phyloP scores from a whole-genome alignment of 306 rosid genomes.

The Aeschynomene evenia region DNA sequence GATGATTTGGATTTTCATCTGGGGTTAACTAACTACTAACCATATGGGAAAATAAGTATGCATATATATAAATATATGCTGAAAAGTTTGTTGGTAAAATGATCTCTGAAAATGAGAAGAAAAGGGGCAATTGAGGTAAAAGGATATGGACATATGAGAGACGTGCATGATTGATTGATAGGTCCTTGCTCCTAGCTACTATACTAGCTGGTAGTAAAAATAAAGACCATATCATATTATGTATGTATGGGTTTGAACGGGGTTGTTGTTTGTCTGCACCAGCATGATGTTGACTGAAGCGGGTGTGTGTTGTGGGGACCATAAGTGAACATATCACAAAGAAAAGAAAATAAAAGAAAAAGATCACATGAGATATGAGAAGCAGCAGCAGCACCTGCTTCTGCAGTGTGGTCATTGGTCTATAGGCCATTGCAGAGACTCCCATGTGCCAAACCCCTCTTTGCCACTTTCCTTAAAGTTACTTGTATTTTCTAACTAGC shows the following conservation, averaged over 20 bases:
- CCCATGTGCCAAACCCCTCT: slow-evolving; percentile 41
- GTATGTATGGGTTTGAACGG: not conserved
- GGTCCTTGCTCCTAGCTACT: too few relatives aligned
- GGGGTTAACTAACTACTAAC: too few relatives aligned
- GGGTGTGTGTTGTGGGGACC: slow-evolving; percentile 34
- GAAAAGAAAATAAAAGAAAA: too few relatives aligned
- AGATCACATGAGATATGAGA: slow-evolving; percentile 27
- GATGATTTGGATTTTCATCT: too few relatives aligned
- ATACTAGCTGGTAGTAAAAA: not conserved
- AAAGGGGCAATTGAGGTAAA: slow-evolving; percentile 1
- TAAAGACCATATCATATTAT: too few relatives aligned
- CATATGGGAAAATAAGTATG: not conserved
- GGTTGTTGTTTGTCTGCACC: not conserved
- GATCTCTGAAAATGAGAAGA: not conserved
- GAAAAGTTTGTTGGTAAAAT: slow-evolving; percentile 1
- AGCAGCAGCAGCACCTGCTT: not conserved
- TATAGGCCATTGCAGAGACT: not conserved
- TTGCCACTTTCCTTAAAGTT: not conserved
- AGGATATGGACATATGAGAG: slow-evolving; percentile 10
- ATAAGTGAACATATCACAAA: not conserved
- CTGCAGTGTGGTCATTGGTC: slow-evolving; percentile 6
- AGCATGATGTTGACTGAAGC: slow-evolving; percentile 19
- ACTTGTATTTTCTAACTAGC: not conserved
- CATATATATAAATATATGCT: too few relatives aligned
- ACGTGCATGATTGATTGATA: slow-evolving; percentile 24